phyloP scores from a whole-genome alignment of 495 filamentous ascomycete species.

The Neurospora discreta region DNA sequence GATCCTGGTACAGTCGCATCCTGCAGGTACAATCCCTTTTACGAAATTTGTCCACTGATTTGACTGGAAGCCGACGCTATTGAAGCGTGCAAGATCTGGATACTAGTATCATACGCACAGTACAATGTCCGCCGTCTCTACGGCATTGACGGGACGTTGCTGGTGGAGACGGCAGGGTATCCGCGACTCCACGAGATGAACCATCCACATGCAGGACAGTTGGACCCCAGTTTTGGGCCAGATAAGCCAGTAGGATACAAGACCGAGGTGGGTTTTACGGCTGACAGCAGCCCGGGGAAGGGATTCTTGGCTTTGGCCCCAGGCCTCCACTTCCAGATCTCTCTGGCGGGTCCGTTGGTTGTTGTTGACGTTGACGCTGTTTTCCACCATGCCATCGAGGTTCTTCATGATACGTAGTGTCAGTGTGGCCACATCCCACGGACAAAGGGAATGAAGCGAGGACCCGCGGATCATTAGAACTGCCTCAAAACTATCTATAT shows the following conservation, averaged over 20 bases:
- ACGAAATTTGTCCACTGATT: not conserved
- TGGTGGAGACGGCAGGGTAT: not conserved
- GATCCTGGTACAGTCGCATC: not conserved
- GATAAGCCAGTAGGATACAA: slow-evolving; percentile 16
- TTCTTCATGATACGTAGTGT: not conserved
- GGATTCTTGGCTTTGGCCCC: not conserved
- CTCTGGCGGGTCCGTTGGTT: not conserved
- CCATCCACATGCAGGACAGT: slow-evolving; percentile 12
- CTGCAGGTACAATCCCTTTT: not conserved
- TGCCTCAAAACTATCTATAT: not conserved
- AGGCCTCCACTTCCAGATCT: not conserved
- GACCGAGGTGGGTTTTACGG: slow-evolving; percentile 7
- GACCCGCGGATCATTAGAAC: not conserved
- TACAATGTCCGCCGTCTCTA: not conserved
- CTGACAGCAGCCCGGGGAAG: not conserved
- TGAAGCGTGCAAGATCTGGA: not conserved
- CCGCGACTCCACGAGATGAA: slow-evolving; percentile 4
- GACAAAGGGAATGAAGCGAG: not conserved
- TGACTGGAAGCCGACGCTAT: not conserved
- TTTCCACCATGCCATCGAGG: not conserved
- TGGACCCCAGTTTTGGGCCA: not conserved
- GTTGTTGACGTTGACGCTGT: not conserved
- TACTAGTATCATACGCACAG: not conserved
- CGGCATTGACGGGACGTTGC: not conserved
- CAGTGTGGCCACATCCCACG: not conserved